A percentile compares a stretch with the other conserved stretches of the same genome.
These are phyloP conservation scores for Hyaloperonospora brassicae DNA, from an alignment of 352 stramenopile genomes.

Conservation along the genomic window DNA sequence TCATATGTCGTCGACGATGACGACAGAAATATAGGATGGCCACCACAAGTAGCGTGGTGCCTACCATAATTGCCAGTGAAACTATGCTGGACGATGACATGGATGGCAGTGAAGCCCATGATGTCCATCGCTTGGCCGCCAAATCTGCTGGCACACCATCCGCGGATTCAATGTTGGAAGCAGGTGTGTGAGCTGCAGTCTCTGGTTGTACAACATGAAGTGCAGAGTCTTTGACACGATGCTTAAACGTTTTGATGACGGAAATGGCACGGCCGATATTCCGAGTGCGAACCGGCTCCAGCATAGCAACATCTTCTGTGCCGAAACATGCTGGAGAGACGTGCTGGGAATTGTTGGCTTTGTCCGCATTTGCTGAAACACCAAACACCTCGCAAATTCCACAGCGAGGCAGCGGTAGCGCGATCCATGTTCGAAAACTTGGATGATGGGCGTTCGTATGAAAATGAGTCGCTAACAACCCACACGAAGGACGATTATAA, in stretches of 20 bases:
- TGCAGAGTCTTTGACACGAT: background rate
- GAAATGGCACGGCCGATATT: slow-evolving; percentile 1
- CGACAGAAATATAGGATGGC: slow-evolving; percentile 13
- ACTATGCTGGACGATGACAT: slow-evolving; percentile 19
- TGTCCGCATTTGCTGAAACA: background rate
- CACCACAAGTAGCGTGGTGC: slow-evolving; percentile 14
- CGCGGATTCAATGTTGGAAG: slow-evolving; percentile 4
- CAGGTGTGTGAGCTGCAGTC: background rate
- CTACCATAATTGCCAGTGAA: slow-evolving; percentile 16
- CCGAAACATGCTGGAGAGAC: slow-evolving; percentile 19
- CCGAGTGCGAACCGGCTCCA: slow-evolving; percentile 16
- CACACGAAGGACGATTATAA: slow-evolving; percentile 1
- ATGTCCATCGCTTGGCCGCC: slow-evolving; percentile 4
- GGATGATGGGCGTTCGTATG: slow-evolving; percentile 2
- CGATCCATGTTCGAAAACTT: slow-evolving; percentile 32
- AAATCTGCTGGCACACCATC: slow-evolving; percentile 3
- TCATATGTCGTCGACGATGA: slow-evolving; percentile 7
- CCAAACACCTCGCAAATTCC: slow-evolving; percentile 48
- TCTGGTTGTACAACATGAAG: background rate
- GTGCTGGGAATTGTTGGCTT: background rate
- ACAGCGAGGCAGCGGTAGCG: slow-evolving; percentile 41
- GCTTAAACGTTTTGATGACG: background rate
- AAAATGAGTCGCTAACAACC: slow-evolving; percentile 17
- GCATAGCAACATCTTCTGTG: slow-evolving; percentile 27
- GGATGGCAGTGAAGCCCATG: slow-evolving; percentile 11